Percentiles rank a stretch among this genome's conserved stretches.
Conservation (phyloP, 495 filamentous ascomycete genomes). For the Lasiosphaeria hispida region DNA sequence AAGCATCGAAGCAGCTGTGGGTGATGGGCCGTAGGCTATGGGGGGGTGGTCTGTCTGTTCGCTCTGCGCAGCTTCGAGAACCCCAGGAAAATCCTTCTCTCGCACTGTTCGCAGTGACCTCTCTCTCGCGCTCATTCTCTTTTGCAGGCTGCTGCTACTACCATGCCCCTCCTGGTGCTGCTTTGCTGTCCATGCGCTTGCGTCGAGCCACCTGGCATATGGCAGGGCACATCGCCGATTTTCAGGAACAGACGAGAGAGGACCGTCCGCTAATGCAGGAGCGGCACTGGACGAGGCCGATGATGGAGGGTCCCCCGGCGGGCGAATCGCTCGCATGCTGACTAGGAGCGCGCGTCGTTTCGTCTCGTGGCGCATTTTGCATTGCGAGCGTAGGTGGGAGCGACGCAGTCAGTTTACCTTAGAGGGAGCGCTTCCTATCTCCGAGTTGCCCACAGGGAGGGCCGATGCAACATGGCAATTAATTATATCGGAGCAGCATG, state of each 20-base stretch:
- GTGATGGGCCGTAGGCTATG: too few relatives aligned
- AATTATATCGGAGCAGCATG: conserved; percentile 9
- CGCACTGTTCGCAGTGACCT: not conserved
- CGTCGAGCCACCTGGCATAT: not conserved
- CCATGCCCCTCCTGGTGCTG: not conserved
- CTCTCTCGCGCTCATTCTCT: not conserved
- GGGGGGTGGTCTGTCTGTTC: conserved; percentile 2
- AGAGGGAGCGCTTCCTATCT: conserved; percentile 7
- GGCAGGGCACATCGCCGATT: conserved; percentile 8
- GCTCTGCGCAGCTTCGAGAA: not conserved
- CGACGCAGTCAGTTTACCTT: conserved; percentile 7
- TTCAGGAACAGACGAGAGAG: conserved; percentile 27
- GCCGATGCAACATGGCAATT: conserved; percentile 23
- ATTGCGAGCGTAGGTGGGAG: not conserved
- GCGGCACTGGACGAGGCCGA: conserved; percentile 19
- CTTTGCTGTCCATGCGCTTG: conserved; percentile 7
- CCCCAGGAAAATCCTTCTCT: not conserved
- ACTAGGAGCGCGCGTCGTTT: conserved; percentile 4
- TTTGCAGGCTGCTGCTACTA: not conserved
- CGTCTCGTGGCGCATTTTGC: conserved; percentile 5
- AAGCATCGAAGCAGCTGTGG: too few relatives aligned
- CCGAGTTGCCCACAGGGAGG: conserved; percentile 9
- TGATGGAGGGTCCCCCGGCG: not conserved
- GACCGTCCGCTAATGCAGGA: conserved; percentile 27
- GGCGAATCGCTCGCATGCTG: conserved; percentile 2